Evolutionary conservation across 2,329 filamentous ascomycete species (phyloP), one percentile per base, ranked within the genome.

Genomic region (Aspergillus sp.): DNA sequence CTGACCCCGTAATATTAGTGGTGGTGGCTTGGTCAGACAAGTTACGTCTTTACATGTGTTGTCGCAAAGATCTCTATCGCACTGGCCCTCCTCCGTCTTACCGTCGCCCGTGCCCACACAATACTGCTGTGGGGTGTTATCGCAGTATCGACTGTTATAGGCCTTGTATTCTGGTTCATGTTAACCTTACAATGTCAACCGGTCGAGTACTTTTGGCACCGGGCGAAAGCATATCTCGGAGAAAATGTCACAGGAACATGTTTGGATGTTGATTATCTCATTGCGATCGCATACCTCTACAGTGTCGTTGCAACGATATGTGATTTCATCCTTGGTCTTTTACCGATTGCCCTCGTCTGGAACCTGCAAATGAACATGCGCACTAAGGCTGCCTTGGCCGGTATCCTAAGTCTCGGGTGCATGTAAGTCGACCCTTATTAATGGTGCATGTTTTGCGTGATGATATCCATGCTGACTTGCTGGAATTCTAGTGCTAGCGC

Each of bases 21-120:
- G 70, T 85, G 82, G 82, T 85, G 81, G 73, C 76, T 85, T n/a
- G 82, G 81, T 63, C 83, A 85, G 65, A 71, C 82, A n/a, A 79
- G 80, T 62, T 86, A 85, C 67, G 78, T 81, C 7, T 69, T 82
- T 56, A 75, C 78, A 5, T 82, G 77, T 22, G 75, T 78, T 45
- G 67, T 80, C 12, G 75, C 82, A 50, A 84, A 84, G 59, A 74
- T 84, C 42, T 80, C 82, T 1, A 81, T 85, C 54, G 81, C 77
- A 5, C 72, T 83, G n/a, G 83, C 84, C 60, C 77, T 85, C 49
- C 77, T 85, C 14, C 80, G 83, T 53, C 75, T 86, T 20, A 81
- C 82, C 0, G 71, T 81, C 36, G 72, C 77, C 46, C 73, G 67
- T 45, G 59, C 73, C n/a, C 82, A 85, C 57, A 72, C 77, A 42